Evolutionary conservation across 371 early-diverging fungal genomes (phyloP).

Genomic region (Saksenaea oblongispora): DNA sequence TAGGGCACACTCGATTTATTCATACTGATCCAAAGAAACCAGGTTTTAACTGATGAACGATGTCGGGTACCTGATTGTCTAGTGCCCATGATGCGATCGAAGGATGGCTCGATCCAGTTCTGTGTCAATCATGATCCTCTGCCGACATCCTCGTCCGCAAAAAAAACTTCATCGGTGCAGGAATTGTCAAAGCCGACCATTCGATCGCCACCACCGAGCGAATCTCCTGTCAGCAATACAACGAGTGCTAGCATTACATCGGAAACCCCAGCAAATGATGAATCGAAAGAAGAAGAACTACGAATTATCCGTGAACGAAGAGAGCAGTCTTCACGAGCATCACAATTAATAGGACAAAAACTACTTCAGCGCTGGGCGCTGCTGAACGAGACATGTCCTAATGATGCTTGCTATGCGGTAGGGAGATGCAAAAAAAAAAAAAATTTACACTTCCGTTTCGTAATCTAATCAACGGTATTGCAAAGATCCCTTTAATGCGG

Average conservation of each 20-base stretch:
- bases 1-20: background rate
- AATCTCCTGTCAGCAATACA: background rate
- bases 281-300: constrained; percentile 18
- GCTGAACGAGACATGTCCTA: constrained; percentile 68
- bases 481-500: constrained; percentile 63
- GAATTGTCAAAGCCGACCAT: background rate
- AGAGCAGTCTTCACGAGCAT: constrained; percentile 66
- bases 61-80: constrained; percentile 44
- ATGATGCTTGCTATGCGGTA: constrained; percentile 60
- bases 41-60: constrained; percentile 55
- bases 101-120: constrained; percentile 46
- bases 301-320: constrained; percentile 29
- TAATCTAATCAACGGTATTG: background rate
- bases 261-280: constrained; percentile 7
- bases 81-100: constrained; percentile 58
- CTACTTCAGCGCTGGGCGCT: constrained; percentile 74
- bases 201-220: constrained; percentile 12
- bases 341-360: constrained; percentile 66
- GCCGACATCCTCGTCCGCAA: constrained; percentile 20
- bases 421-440: constrained; percentile 8
- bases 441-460: background rate
- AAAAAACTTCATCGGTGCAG: background rate
- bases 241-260: background rate
- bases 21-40: background rate
- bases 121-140: constrained; percentile 54